Evolutionary conservation across 257 asterid genomes (phyloP).

Genomic region (Scutellaria barbata): DNA sequence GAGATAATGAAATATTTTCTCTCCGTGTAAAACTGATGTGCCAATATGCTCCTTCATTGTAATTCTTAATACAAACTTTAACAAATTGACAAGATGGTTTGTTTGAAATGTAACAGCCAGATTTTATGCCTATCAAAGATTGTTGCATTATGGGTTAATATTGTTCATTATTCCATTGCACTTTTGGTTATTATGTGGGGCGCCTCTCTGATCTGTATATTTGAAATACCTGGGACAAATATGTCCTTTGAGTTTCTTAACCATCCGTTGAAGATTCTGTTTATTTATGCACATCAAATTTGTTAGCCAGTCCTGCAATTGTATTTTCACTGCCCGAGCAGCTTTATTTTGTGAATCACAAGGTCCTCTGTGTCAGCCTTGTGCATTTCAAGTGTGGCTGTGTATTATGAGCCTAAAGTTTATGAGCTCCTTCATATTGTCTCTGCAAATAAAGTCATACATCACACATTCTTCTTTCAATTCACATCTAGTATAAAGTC

Average conservation of each 20-base stretch:
- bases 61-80: slow-evolving; percentile 9
- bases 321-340: slow-evolving; percentile 12
- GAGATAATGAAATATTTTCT: background rate
- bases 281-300: background rate
- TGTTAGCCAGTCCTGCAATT: slow-evolving; percentile 27
- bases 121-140: slow-evolving; percentile 1
- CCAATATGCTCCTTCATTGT: background rate
- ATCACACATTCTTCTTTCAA: slow-evolving; percentile 2
- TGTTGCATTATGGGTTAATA: background rate
- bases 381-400: slow-evolving; percentile 17
- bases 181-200: slow-evolving; percentile 5
- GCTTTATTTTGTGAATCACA: slow-evolving; percentile 1
- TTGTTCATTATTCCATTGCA: background rate
- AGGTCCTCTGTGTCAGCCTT: slow-evolving; percentile 27
- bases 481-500: slow-evolving; percentile 6
- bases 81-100: slow-evolving; percentile 1
- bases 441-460: slow-evolving; percentile 19
- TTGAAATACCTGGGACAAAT: slow-evolving; percentile 7
- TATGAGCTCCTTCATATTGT: slow-evolving; percentile 16
- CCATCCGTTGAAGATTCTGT: background rate
- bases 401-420: slow-evolving; percentile 16
- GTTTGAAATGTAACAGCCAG: slow-evolving; percentile 1
- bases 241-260: slow-evolving; percentile 24
- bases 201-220: slow-evolving; percentile 3
- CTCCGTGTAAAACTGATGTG: background rate